Conservation (phyloP, 2,329 filamentous ascomycete genomes). For the Pseudocercospora crystallina region DNA sequence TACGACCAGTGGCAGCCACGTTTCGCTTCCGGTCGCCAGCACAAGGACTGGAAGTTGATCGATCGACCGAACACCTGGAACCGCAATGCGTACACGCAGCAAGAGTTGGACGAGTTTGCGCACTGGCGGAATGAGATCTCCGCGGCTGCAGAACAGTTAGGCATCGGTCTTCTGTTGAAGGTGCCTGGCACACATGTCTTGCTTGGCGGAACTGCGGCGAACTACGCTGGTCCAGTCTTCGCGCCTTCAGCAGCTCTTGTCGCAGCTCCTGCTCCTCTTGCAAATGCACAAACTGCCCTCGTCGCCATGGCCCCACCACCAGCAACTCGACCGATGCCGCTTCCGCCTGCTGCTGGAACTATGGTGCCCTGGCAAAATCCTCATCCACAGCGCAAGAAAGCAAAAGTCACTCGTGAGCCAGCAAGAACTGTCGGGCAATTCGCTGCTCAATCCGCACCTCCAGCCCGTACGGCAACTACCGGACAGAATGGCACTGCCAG, state of each 20-base stretch:
- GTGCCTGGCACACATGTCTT: not conserved
- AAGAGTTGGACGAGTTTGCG: not conserved
- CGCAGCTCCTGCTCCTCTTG: not conserved
- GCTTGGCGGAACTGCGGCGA: too few species aligned
- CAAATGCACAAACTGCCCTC: not conserved
- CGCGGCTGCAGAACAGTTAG: not conserved
- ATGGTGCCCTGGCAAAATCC: not conserved
- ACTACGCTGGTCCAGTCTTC: too few species aligned
- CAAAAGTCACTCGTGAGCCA: too few species aligned
- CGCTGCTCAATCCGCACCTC: too few species aligned
- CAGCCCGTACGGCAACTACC: too few species aligned
- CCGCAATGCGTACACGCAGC: not conserved
- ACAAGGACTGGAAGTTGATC: not conserved
- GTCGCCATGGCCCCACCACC: not conserved
- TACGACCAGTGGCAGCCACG: not conserved
- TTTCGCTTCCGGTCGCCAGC: not conserved
- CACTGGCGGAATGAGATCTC: not conserved
- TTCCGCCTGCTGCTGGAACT: not conserved
- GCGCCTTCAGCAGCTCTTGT: not conserved
- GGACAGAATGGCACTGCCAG: too few species aligned
- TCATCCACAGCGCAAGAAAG: not conserved
- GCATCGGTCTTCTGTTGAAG: not conserved
- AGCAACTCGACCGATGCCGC: not conserved
- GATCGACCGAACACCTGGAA: constrained; percentile 1
- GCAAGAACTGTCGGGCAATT: too few species aligned